Conservation (phyloP, 2,329 filamentous ascomycete species). For the Lachnum nothofagi region DNA sequence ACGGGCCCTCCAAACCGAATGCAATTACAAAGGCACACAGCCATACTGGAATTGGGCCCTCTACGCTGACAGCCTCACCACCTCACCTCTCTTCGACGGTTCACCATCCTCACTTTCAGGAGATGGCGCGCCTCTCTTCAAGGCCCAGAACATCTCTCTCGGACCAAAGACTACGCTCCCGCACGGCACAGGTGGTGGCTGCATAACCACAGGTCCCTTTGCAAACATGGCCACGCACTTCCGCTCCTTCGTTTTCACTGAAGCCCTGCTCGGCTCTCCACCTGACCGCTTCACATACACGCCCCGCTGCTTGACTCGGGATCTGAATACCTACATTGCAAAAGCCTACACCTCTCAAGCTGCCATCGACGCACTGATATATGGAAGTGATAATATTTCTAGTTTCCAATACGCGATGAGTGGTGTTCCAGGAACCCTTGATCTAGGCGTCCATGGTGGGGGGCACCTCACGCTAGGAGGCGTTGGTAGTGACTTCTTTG, state of each 20-base stretch:
- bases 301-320: too few relatives aligned
- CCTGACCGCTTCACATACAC: too few relatives aligned
- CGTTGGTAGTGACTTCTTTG: constrained; percentile 36
- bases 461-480: constrained; percentile 37
- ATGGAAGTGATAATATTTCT: not conserved
- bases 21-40: constrained; percentile 36
- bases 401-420: constrained; percentile 13
- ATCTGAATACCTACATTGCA: too few relatives aligned
- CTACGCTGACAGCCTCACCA: not conserved
- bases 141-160: too few relatives aligned
- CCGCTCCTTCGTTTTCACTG: too few relatives aligned
- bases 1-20: constrained; percentile 36
- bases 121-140: not conserved
- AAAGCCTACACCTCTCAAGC: too few relatives aligned
- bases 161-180: too few relatives aligned
- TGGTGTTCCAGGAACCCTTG: constrained; percentile 28
- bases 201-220: too few relatives aligned
- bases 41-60: constrained; percentile 23
- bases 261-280: too few relatives aligned
- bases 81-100: constrained; percentile 42
- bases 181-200: too few relatives aligned
- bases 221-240: too few relatives aligned
- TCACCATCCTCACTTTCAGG: constrained; percentile 35
- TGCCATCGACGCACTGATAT: too few relatives aligned
- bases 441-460: constrained; percentile 21